These are phyloP conservation scores for Umbelopsis vinacea DNA, from an alignment of 192 early-diverging fungal species.

Conservation along the genomic window DNA sequence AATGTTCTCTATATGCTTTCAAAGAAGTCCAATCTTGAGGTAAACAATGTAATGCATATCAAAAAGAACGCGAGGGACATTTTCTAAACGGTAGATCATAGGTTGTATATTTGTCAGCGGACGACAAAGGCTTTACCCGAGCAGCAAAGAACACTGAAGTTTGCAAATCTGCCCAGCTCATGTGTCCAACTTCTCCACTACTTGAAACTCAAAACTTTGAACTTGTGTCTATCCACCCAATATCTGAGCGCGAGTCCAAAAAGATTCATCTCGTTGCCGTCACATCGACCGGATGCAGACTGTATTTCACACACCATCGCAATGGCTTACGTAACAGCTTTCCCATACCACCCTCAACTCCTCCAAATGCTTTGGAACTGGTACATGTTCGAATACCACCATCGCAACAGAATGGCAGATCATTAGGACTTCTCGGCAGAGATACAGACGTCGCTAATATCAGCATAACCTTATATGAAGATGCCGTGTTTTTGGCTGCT, in stretches of 20 bases:
- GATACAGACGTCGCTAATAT: constrained; percentile 14
- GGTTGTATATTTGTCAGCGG: constrained; percentile 59
- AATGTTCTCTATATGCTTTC: constrained; percentile 75
- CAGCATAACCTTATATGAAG: constrained; percentile 58
- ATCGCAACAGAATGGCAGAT: constrained; percentile 36
- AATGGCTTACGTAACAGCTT: constrained; percentile 32
- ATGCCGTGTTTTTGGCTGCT: constrained; percentile 72
- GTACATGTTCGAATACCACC: constrained; percentile 76
- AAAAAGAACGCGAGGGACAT: too few relatives aligned
- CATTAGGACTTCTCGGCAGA: constrained; percentile 7
- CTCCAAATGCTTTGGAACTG: constrained; percentile 63
- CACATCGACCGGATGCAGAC: constrained; percentile 74
- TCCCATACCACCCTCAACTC: constrained; percentile 24
- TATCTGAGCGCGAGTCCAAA: constrained; percentile 67
- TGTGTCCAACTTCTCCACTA: constrained; percentile 53
- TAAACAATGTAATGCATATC: constrained; percentile 32
- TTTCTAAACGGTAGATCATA: background rate
- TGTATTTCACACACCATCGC: constrained; percentile 69
- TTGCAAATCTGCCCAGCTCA: constrained; percentile 43
- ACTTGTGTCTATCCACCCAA: constrained; percentile 77
- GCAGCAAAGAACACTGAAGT: constrained; percentile 55
- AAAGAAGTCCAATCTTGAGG: constrained; percentile 68
- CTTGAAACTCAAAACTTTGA: constrained; percentile 57
- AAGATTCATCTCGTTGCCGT: constrained; percentile 76
- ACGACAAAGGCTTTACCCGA: constrained; percentile 60